Percentiles rank a stretch among this genome's conserved stretches.
Conservation (phyloP, 306 rosid species). For the Aeschynomene evenia region DNA sequence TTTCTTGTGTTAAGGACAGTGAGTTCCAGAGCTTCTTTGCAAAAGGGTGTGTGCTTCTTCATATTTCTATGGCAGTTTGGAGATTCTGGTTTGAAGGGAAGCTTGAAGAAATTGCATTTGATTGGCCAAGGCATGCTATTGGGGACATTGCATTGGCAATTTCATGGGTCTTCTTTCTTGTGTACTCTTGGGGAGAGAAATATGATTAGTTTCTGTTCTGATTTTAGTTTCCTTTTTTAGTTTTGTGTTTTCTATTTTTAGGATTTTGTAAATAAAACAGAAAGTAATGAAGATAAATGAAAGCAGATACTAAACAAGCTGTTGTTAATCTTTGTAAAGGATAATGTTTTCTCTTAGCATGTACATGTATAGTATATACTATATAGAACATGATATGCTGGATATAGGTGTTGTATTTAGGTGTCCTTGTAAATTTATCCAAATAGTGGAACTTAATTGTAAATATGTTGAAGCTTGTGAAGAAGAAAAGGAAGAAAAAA, state of each 20-base stretch:
- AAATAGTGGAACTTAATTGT: not conserved
- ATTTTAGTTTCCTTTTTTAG: no score
- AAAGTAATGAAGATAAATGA: no score
- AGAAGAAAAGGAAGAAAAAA: not conserved
- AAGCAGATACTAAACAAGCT: no score
- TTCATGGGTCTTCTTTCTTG: conserved; percentile 78
- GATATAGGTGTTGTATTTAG: no score
- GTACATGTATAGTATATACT: no score
- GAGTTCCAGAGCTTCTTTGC: conserved; percentile 92
- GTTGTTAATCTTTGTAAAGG: no score
- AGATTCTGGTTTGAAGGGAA: conserved; percentile 67
- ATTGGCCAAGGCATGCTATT: conserved; percentile 69
- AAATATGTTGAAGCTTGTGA: not conserved
- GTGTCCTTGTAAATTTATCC: no score
- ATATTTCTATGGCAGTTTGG: conserved; percentile 84
- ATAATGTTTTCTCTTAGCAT: no score
- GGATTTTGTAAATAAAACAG: no score
- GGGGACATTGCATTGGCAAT: conserved; percentile 78
- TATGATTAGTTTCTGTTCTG: conserved; percentile 63
- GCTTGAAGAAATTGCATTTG: conserved; percentile 61
- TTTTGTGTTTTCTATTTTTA: no score
- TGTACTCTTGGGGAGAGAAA: conserved; percentile 81
- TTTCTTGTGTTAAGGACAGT: conserved; percentile 73
- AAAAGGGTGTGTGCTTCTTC: conserved; percentile 80
- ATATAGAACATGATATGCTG: no score